Evolutionary conservation across 1,284 basidiomycete genomes (phyloP), one percentile per base, ranked within the genome.

Genomic region (Vanrija sp.): DNA sequence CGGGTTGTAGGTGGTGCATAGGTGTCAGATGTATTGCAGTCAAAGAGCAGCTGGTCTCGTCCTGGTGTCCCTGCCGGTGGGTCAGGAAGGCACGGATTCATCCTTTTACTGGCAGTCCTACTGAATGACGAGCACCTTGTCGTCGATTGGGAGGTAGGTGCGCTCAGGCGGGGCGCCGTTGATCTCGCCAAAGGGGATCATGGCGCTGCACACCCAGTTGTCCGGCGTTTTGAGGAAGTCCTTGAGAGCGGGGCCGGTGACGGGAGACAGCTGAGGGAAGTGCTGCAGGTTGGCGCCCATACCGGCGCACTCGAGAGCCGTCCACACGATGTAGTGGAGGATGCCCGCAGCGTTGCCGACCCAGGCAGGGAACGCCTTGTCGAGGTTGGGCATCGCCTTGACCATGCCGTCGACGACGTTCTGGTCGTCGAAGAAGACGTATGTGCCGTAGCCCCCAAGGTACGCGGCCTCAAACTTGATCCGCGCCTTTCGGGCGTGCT

Each of bases 121-220:
- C 41, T 47, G 23, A 24, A 45, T 31, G 18, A 55, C 41, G 41
- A 50, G 50, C 31, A 57, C 22, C 39, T 54, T 45, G 44, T 57
- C 71, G 47, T 77, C 71, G 51, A 77, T 55, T 7, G 74, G 65
- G 4, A 52, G 54, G 39, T 55, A 52, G n/a, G 54, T 49, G 19
- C 58, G 59, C 19, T 66, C 63, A 15, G 63, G 67, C 0, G 77
- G 65, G 0, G 66, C 61, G 3, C 59, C 68, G 19, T 63, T 60
- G 27, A 71, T 68, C 46, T 68, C 63, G 51, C 79, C 79, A 51
- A 80, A 79, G 6, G 79, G 78, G 56, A 80, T 66, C 55, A 80
- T 71, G 3, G 73, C 77, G 24, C 69, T 63, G 41, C 77, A 56
- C 41, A 64, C 65, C 77, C 78, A 80, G 18, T 65, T 57, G 9